These are phyloP conservation scores for Rhododendron henanense DNA, from an alignment of 148 eudicot species.

Conservation along the genomic window DNA sequence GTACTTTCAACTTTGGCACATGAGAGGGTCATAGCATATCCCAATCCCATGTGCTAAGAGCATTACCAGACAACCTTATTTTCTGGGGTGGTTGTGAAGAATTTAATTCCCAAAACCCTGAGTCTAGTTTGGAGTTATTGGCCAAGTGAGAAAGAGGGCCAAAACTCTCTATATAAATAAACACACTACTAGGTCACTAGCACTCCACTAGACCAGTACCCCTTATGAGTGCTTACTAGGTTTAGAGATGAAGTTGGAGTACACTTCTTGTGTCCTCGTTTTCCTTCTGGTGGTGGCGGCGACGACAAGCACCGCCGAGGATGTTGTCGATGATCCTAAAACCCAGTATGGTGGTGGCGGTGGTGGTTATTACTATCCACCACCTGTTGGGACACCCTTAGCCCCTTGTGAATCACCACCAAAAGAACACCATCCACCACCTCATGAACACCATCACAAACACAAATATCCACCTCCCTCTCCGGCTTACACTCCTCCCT, in stretches of 20 bases:
- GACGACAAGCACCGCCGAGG: neutral
- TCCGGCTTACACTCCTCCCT: neutral
- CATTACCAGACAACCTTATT: neutral
- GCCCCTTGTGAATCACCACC: slow-evolving; percentile 8
- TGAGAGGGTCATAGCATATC: neutral
- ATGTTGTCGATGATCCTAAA: neutral
- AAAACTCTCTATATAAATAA: neutral
- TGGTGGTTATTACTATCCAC: slow-evolving; percentile 1
- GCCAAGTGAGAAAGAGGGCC: neutral
- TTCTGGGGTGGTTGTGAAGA: neutral
- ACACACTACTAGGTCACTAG: neutral
- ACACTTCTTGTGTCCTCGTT: neutral
- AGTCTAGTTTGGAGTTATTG: neutral
- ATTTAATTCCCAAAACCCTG: neutral
- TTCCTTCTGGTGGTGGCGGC: slow-evolving; percentile 8
- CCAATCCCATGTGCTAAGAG: neutral
- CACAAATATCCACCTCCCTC: neutral
- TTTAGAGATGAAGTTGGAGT: neutral
- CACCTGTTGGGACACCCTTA: neutral
- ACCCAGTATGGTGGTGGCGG: neutral
- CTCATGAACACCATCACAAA: neutral
- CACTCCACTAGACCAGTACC: neutral
- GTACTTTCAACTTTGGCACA: neutral
- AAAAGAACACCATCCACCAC: neutral
- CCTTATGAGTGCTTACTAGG: neutral